Evolutionary conservation across 2,329 filamentous ascomycete genomes (phyloP).

Genomic region (Fusarium palustre): DNA sequence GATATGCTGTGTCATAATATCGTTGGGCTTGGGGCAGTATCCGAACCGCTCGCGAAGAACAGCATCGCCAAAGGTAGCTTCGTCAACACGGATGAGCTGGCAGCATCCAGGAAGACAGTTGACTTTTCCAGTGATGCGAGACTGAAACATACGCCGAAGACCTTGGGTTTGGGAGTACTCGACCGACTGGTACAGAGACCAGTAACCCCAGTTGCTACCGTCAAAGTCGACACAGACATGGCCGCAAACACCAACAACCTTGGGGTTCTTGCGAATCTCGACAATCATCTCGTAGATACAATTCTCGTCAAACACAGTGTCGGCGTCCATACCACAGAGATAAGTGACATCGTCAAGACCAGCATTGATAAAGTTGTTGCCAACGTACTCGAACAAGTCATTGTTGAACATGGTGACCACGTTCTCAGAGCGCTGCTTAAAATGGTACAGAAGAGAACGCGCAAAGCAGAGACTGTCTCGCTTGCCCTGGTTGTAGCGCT

Average conservation of each 20-base stretch:
- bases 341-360: conserved; percentile 57
- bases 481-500: conserved; percentile 63
- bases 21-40: conserved; percentile 62
- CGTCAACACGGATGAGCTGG: conserved; percentile 62
- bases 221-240: conserved; percentile 62
- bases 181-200: conserved; percentile 61
- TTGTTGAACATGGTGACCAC: conserved; percentile 61
- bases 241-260: conserved; percentile 61
- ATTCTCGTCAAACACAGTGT: conserved; percentile 59
- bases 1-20: conserved; percentile 61
- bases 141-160: conserved; percentile 62
- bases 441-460: conserved; percentile 62
- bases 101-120: conserved; percentile 63
- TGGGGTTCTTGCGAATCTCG: conserved; percentile 57
- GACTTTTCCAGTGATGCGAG: conserved; percentile 61
- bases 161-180: conserved; percentile 63
- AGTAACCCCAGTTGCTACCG: conserved; percentile 55
- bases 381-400: conserved; percentile 57
- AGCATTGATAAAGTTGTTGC: conserved; percentile 53
- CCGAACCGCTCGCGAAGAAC: conserved; percentile 61
- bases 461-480: conserved; percentile 63
- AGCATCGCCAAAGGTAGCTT: conserved; percentile 61
- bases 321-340: conserved; percentile 61
- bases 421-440: conserved; percentile 56
- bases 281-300: conserved; percentile 60